Evolutionary conservation across 2,329 filamentous ascomycete species (phyloP).

Genomic region (Microcyclosporella mali): DNA sequence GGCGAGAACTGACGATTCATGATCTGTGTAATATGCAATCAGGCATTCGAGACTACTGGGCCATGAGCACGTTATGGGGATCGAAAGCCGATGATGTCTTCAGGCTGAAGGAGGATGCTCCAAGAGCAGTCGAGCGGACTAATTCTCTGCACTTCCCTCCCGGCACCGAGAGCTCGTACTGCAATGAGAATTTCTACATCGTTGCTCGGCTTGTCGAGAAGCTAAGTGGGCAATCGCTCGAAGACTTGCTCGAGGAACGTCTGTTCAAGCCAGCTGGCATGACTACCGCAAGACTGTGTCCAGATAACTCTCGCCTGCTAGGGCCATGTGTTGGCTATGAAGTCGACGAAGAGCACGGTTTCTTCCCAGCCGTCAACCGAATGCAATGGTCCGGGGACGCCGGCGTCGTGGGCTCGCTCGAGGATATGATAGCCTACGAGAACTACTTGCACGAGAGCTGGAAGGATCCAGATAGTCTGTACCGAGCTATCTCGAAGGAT

Average conservation of each 20-base stretch:
- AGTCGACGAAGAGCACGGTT: slow-evolving; percentile 36
- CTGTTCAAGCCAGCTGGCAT: slow-evolving; percentile 40
- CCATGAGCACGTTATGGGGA: slow-evolving; percentile 38
- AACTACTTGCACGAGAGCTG: slow-evolving; percentile 34
- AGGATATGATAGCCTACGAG: slow-evolving; percentile 45
- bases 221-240: slow-evolving; percentile 33
- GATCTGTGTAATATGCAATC: slow-evolving; percentile 39
- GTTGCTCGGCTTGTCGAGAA: slow-evolving; percentile 37
- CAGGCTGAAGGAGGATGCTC: slow-evolving; percentile 31
- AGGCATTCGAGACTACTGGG: slow-evolving; percentile 44
- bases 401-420: slow-evolving; percentile 39
- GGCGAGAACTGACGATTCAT: slow-evolving; percentile 31
- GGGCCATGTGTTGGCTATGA: slow-evolving; percentile 41
- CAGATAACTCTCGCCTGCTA: slow-evolving; percentile 36
- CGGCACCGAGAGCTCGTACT: slow-evolving; percentile 41
- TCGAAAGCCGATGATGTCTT: slow-evolving; percentile 37
- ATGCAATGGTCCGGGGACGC: slow-evolving; percentile 46
- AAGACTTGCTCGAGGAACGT: slow-evolving; percentile 33
- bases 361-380: slow-evolving; percentile 33
- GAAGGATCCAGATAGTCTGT: slow-evolving; percentile 32
- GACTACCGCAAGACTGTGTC: slow-evolving; percentile 36
- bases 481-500: slow-evolving; percentile 26
- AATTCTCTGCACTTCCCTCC: slow-evolving; percentile 39
- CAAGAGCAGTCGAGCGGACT: slow-evolving; percentile 26
- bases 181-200: slow-evolving; percentile 41